Evolutionary conservation across 2,329 filamentous ascomycete species (phyloP).

Genomic region (Pseudogymnoascus sp.): DNA sequence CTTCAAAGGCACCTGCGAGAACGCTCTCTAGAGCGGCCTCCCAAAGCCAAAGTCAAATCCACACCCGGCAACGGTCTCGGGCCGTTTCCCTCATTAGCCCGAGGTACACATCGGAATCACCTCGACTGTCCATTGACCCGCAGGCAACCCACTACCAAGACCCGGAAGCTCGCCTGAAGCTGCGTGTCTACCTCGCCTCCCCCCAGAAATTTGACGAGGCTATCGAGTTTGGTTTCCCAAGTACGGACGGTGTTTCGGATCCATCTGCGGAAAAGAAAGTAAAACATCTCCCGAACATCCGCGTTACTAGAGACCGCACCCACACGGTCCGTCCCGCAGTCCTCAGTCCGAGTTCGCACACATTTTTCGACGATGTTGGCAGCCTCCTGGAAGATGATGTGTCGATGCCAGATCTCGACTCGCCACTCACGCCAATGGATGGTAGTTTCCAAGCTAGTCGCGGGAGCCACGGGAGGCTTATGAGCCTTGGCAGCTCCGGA

Average conservation of each 20-base stretch:
- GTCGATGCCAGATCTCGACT: slow-evolving; percentile 50
- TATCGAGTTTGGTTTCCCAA: slow-evolving; percentile 85
- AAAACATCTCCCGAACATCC: slow-evolving; percentile 19
- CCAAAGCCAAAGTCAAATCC: slow-evolving; percentile 9
- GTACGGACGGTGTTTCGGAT: slow-evolving; percentile 39
- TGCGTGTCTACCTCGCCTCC: slow-evolving; percentile 78
- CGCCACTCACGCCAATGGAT: slow-evolving; percentile 31
- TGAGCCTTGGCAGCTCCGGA: slow-evolving; percentile 24
- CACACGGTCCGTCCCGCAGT: slow-evolving; percentile 8
- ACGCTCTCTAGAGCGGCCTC: not conserved
- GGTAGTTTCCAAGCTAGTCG: slow-evolving; percentile 23
- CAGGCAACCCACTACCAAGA: slow-evolving; percentile 80
- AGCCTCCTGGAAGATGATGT: slow-evolving; percentile 48
- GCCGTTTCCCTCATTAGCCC: slow-evolving; percentile 47
- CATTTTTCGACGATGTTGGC: slow-evolving; percentile 50
- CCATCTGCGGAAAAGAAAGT: slow-evolving; percentile 26
- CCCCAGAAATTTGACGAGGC: slow-evolving; percentile 95
- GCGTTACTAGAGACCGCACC: slow-evolving; percentile 12
- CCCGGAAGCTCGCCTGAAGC: slow-evolving; percentile 75
- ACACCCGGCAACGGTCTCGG: slow-evolving; percentile 39
- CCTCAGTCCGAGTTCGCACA: slow-evolving; percentile 29
- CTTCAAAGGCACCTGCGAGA: slow-evolving; percentile 10
- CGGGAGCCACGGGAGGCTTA: slow-evolving; percentile 18
- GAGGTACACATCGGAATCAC: slow-evolving; percentile 35
- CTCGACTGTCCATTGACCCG: slow-evolving; percentile 53